Base-by-base conservation (phyloP, 192 early-diverging fungal species). In the Entophlyctis luteolus region DNA sequence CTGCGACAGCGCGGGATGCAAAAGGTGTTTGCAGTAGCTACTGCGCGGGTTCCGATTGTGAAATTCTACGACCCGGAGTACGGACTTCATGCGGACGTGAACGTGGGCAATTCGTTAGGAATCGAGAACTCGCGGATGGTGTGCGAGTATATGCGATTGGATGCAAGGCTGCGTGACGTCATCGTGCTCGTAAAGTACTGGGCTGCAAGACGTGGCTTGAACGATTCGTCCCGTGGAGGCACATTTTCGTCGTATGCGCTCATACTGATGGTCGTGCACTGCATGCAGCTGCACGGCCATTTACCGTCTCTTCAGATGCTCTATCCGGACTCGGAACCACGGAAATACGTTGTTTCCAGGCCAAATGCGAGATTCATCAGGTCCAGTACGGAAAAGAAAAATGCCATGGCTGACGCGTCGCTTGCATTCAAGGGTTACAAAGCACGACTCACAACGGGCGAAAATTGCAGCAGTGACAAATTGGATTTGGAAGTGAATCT, bases 141-240 rank as follows among this genome's bases (percentile, higher is more conserved):
- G 14, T 6, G 34, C 16, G 62, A 72, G 31, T 83, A 83, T 34
- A 70, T 75, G 16, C 16, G 28, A 31, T 5, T 79, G 29, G 76
- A 80, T 68, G 76, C 68, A 14, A 28, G 73, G 34, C 50, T 79
- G 37, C 45, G 67, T 35, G 73, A 73, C n/a, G 37, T 83, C 33
- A 76, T 83, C 59, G 62, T 79, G 60, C 47, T 83, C 27, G 45
- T 83, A 18, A 83, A 83, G 39, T 28, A 62, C 25, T 83, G 75
- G 75, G 77, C 81, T 5, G 73, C 59, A 39, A 65, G 31, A 34
- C 33, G 76, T 0, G 68, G 78, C 31, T 59, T 83, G 22, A 83
- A 83, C 62, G 62, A 83, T 59, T 56, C 80, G 8, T 35, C 80
- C 4, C 62, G 45, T 31, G 70, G 68, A 55, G 65, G 74, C 18